These are phyloP conservation scores for Smittium mucronatum DNA, from an alignment of 371 early-diverging fungal species.

Conservation along the genomic window DNA sequence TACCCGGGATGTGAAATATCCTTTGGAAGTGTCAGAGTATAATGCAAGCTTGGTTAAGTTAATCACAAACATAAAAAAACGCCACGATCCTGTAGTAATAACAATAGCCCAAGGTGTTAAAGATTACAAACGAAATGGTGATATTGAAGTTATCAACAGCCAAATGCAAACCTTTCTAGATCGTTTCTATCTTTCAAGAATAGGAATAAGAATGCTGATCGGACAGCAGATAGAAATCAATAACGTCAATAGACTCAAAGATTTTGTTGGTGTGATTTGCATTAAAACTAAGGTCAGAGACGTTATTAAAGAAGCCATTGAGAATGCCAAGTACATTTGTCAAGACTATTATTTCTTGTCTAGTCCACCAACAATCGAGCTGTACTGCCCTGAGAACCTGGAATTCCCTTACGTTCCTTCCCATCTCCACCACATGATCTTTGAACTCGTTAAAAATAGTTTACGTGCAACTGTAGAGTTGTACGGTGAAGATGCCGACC, in stretches of 20 bases:
- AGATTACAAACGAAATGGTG: constrained; percentile 70
- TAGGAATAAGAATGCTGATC: constrained; percentile 93
- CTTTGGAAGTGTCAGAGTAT: constrained; percentile 60
- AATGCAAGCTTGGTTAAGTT: constrained; percentile 68
- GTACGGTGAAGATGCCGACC: constrained; percentile 73
- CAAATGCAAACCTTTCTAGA: constrained; percentile 86
- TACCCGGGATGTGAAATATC: constrained; percentile 34
- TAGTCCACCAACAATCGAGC: constrained; percentile 66
- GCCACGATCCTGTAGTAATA: constrained; percentile 90
- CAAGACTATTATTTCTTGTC: constrained; percentile 81
- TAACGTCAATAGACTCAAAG: constrained; percentile 40
- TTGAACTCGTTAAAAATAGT: constrained; percentile 91
- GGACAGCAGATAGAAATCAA: constrained; percentile 71
- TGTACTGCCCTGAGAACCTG: constrained; percentile 68
- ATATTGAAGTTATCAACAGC: constrained; percentile 48
- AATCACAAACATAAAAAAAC: constrained; percentile 77
- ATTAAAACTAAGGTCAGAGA: constrained; percentile 69
- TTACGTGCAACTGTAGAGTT: constrained; percentile 89
- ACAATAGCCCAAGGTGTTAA: constrained; percentile 89
- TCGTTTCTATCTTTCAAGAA: constrained; percentile 95
- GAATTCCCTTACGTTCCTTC: constrained; percentile 94
- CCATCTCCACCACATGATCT: constrained; percentile 94
- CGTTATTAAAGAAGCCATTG: constrained; percentile 75
- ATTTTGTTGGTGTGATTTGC: constrained; percentile 93
- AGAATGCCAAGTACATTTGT: constrained; percentile 82